Base-by-base conservation (phyloP, 148 eudicot species). In the Rhododendron griersonianum region DNA sequence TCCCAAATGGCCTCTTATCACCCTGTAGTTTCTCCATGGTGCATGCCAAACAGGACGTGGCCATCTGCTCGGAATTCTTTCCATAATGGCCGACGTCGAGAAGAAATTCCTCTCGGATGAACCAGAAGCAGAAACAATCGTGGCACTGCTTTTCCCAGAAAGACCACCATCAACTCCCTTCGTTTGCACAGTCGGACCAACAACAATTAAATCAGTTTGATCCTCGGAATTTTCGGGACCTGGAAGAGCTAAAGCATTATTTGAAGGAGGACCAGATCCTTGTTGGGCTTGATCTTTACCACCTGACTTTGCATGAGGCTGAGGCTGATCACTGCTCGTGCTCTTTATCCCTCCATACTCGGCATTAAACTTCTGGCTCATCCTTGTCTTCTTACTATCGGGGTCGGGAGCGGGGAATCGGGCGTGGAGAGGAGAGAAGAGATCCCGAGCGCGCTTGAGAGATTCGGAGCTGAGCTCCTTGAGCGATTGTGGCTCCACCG, bases 1-100 rank as follows among this genome's bases (percentile, higher is more conserved):
- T 84, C 99, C 99, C 95, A 97, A 91, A 91, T 97, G 99, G 65
- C 99, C 99, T 87, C 96, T 94, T 41, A 97, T 97, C 11, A 47
- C 50, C 50, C 50, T 47, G 50, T 9, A 47, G 50, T 7, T 47
- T 47, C 2, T 47, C 50, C 50, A 47, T 9, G 50, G 11, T 1
- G 50, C 50, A 9, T 47, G 50, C 50, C 50, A 47, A 47, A 47
- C 50, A 9, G 50, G 50, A 47, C 50, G 9, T 9, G 50, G 11
- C 67, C 50, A 47, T 9, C 11, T 47, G 50, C 44, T 2, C 2
- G 0, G 18, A 75, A 47, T 47, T 47, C 50, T 47, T 47, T 47
- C 50, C 50, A 9, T 47, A 47, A 47, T 47, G 50, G 50, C 50
- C 2, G 50, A 47, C 2, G 50, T 47, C 11, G 50, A 47, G 50